A percentile compares a stretch with the other conserved stretches of the same genome.
phyloP scores from a whole-genome alignment of 129 eudicot genomes.

The Chrysanthemum seticuspe region DNA sequence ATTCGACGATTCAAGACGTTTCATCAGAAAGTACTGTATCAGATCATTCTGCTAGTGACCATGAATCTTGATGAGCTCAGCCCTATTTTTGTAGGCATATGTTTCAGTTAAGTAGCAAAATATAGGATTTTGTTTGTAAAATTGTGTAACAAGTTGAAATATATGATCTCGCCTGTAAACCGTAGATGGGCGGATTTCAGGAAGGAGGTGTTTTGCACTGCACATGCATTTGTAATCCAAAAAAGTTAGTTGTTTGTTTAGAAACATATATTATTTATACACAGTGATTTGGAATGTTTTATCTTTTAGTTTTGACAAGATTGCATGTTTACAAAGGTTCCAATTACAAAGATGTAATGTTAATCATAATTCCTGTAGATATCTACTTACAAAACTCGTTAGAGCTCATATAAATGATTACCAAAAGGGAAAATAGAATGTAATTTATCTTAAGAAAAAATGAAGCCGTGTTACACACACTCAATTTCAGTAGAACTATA shows the following conservation, averaged over 20 bases:
- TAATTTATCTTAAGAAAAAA: slow-evolving; percentile 18
- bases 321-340: neutral
- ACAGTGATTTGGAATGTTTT: neutral
- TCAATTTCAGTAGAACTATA: slow-evolving; percentile 24
- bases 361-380: too few relatives aligned
- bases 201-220: slow-evolving; percentile 10
- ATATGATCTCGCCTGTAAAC: slow-evolving; percentile 26
- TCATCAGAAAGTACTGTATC: slow-evolving; percentile 21
- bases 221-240: too few relatives aligned
- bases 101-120: slow-evolving; percentile 26
- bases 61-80: slow-evolving; percentile 17
- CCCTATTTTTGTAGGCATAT: slow-evolving; percentile 34
- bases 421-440: neutral
- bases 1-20: slow-evolving; percentile 15
- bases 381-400: too few relatives aligned
- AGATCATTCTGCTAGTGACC: slow-evolving; percentile 1
- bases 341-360: too few relatives aligned
- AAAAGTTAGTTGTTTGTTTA: slow-evolving; percentile 6
- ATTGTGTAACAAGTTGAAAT: slow-evolving; percentile 28
- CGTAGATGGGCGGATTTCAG: slow-evolving; percentile 20
- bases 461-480: slow-evolving; percentile 32
- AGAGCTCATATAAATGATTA: neutral
- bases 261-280: slow-evolving; percentile 3
- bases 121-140: slow-evolving; percentile 36
- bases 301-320: neutral